Evolutionary conservation across 164 flowering plant species (phyloP).

Genomic region (Berberis thunbergii): DNA sequence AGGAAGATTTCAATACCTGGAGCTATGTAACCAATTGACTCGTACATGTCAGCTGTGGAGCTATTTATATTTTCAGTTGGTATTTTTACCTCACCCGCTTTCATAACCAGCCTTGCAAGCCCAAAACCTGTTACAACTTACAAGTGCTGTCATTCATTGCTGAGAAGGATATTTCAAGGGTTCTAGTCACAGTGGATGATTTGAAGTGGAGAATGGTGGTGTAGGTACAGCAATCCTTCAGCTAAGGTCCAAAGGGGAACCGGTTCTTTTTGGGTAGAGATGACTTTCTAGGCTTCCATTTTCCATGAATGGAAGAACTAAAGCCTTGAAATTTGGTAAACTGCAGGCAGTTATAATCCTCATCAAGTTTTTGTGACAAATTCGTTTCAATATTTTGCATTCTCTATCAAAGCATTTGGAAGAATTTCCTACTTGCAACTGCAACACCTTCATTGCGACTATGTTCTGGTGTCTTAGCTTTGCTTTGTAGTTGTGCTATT

Average conservation of each 20-base stretch:
- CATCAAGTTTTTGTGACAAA: slow-evolving; percentile 25
- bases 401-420: slow-evolving; percentile 23
- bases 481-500: neutral
- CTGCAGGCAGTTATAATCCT: slow-evolving; percentile 29
- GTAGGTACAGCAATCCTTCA: slow-evolving; percentile 28
- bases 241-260: slow-evolving; percentile 14
- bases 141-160: slow-evolving; percentile 25
- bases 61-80: neutral
- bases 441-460: slow-evolving; percentile 21
- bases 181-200: slow-evolving; percentile 30
- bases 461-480: slow-evolving; percentile 15
- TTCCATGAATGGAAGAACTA: slow-evolving; percentile 29
- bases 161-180: slow-evolving; percentile 25
- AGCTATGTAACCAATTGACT: slow-evolving; percentile 25
- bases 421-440: slow-evolving; percentile 18
- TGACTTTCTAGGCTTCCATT: slow-evolving; percentile 27
- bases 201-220: slow-evolving; percentile 29
- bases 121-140: slow-evolving; percentile 20
- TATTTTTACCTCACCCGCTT: slow-evolving; percentile 7
- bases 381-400: slow-evolving; percentile 24
- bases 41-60: slow-evolving; percentile 23
- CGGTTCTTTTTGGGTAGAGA: slow-evolving; percentile 13
- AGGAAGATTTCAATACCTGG: slow-evolving; percentile 22
- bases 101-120: slow-evolving; percentile 23
- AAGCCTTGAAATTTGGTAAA: slow-evolving; percentile 22